Evolutionary conservation across 192 early-diverging fungal genomes (phyloP), one percentile per base, ranked within the genome.

Genomic region (Coemansia sp.): DNA sequence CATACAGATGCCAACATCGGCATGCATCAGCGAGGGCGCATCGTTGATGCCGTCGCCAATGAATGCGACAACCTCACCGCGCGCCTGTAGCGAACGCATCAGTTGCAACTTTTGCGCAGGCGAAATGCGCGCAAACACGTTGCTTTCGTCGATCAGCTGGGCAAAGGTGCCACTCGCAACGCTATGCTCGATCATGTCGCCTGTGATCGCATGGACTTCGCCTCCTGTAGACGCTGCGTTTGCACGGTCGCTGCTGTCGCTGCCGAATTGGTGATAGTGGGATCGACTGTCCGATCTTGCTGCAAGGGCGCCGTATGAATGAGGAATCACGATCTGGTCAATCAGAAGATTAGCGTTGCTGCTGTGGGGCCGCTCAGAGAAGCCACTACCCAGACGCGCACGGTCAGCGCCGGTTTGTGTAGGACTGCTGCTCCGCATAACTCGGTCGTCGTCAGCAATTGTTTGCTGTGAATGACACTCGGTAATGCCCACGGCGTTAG

Each of bases 11-110:
- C 94, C 94, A 36, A 96, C 84, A 62, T 93, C 84, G 5, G 94
- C 92, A 34, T 84, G 85, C 59, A 88, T 89, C 31, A 96, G 74
- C 29, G 94, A 84, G 42, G 94, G 91, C 31, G 92, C 90, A 68
- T 96, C 94, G 64, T 96, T 94, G 8, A 92, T 89, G 36, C 94
- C 94, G 63, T 94, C 94, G 64, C 94, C 94, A 23, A 79, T 73
- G 59, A 79, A 79, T 4, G 59, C 65, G n/a, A 79, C 76, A 5
- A 69, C 50, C 25, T 79, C 70, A n/a, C 75, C 75, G 25, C 65
- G 59, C 14, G 75, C 57, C 59, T 72, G 75, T 29, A 79, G 41
- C 1, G 75, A 61, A 50, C 68, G 57, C 27, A 79, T 67, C 30
- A 79, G 64, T 29, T 62, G 70, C 50, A 79, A 62, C 54, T 79